Conservation (phyloP, 2,329 filamentous ascomycete species). For the Phialophora tarda region DNA sequence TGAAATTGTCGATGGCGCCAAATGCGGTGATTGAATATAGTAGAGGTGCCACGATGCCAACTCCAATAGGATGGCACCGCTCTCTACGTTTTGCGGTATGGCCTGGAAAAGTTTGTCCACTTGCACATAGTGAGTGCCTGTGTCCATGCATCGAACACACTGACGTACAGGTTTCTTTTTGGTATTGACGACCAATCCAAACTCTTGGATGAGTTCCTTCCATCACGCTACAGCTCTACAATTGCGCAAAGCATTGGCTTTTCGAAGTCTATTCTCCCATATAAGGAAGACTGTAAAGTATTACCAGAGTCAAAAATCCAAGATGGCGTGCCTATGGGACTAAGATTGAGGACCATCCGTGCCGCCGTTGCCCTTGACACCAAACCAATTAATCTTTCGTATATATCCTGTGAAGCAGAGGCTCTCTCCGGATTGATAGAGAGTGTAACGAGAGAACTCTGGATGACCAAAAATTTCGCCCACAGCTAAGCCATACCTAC, state of each 20-base stretch:
- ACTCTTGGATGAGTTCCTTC: background rate
- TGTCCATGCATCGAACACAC: too few relatives aligned
- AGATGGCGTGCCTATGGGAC: background rate
- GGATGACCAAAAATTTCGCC: background rate
- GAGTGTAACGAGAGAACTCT: background rate
- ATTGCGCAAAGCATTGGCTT: background rate
- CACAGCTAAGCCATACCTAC: background rate
- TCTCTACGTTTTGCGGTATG: too few relatives aligned
- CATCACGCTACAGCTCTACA: background rate
- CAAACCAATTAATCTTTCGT: background rate
- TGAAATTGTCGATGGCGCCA: background rate
- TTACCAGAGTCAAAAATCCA: background rate
- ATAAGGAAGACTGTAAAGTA: background rate
- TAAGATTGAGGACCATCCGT: background rate
- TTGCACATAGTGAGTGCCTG: too few relatives aligned
- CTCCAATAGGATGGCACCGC: too few relatives aligned
- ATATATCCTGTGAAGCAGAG: background rate
- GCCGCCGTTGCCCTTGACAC: background rate
- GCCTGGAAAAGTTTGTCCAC: too few relatives aligned
- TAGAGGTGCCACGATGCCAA: too few relatives aligned
- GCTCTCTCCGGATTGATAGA: background rate
- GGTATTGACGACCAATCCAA: too few relatives aligned
- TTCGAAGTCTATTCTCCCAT: background rate
- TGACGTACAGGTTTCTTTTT: too few relatives aligned
- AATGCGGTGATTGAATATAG: background rate